Conservation (phyloP, 75 land plant genomes). For the Pinus albicaulis region DNA sequence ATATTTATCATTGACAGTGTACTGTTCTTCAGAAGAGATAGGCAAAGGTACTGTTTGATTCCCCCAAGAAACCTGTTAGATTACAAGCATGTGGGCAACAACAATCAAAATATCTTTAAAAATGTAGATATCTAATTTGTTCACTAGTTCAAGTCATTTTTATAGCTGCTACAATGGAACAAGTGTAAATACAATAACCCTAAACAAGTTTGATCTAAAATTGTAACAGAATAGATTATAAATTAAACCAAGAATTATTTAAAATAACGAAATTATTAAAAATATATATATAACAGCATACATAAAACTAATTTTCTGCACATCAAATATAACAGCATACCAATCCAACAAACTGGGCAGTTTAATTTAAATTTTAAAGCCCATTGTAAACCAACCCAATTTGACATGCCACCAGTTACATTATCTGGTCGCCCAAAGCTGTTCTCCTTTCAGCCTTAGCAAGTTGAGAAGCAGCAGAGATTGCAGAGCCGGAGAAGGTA, state of each 20-base stretch:
- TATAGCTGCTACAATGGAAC: background rate
- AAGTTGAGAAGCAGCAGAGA: too few species aligned
- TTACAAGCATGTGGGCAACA: background rate
- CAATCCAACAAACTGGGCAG: background rate
- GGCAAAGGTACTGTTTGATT: slow-evolving; percentile 71
- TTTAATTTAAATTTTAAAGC: too few species aligned
- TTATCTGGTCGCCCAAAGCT: too few species aligned
- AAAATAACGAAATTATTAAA: too few species aligned
- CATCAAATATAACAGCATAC: background rate
- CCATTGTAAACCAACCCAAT: too few species aligned
- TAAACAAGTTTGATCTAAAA: background rate
- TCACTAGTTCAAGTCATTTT: background rate
- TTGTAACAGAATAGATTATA: background rate
- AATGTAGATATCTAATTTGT: background rate
- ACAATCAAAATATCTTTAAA: background rate
- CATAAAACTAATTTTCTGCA: too few species aligned
- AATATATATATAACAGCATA: too few species aligned
- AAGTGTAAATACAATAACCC: background rate
- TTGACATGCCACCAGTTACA: too few species aligned
- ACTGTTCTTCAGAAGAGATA: slow-evolving; percentile 79
- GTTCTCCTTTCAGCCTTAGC: too few species aligned
- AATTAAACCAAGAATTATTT: too few species aligned
- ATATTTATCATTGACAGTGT: slow-evolving; percentile 61
- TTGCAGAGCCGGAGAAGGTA: too few species aligned
- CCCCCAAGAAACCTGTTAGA: slow-evolving; percentile 66